Conservation (phyloP, 192 early-diverging fungal genomes). For the Haplosporangium gracile region DNA sequence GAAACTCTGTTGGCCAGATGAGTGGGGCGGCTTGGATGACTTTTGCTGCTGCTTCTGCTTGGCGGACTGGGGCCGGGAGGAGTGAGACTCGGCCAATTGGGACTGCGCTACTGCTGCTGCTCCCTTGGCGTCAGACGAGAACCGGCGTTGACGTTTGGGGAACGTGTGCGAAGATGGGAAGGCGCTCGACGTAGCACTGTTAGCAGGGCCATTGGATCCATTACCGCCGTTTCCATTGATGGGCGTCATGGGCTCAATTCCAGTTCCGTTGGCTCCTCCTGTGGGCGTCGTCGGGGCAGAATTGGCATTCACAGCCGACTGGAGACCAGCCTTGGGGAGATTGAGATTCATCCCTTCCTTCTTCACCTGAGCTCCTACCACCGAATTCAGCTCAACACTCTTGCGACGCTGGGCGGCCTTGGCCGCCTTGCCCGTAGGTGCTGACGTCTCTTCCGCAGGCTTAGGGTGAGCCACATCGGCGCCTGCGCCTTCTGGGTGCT, state of each 20-base stretch:
- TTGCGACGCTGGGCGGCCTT: constrained; percentile 43
- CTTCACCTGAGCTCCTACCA: constrained; percentile 17
- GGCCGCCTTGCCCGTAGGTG: constrained; percentile 12
- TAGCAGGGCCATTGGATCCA: not conserved
- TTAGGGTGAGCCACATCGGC: constrained; percentile 14
- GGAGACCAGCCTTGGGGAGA: constrained; percentile 20
- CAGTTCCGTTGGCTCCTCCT: constrained; percentile 18
- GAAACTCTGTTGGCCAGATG: constrained; percentile 15
- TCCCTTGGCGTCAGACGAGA: constrained; percentile 55
- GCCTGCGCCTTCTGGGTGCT: constrained; percentile 17
- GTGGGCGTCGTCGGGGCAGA: constrained; percentile 47
- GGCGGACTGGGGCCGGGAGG: constrained; percentile 19
- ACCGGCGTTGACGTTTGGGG: constrained; percentile 56
- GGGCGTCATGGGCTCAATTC: not conserved
- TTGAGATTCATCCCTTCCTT: constrained; percentile 36
- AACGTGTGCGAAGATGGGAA: constrained; percentile 42
- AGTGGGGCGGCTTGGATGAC: constrained; percentile 9
- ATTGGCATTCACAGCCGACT: not conserved
- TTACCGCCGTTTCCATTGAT: constrained; percentile 11
- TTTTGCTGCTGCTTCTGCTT: constrained; percentile 54
- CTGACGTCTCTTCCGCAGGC: constrained; percentile 28
- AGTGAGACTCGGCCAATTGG: constrained; percentile 31
- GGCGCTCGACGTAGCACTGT: not conserved
- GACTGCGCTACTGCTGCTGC: constrained; percentile 36
- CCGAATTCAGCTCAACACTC: constrained; percentile 38